Conservation (phyloP, 1,284 basidiomycete genomes). For the Ustilago vetiveriae region DNA sequence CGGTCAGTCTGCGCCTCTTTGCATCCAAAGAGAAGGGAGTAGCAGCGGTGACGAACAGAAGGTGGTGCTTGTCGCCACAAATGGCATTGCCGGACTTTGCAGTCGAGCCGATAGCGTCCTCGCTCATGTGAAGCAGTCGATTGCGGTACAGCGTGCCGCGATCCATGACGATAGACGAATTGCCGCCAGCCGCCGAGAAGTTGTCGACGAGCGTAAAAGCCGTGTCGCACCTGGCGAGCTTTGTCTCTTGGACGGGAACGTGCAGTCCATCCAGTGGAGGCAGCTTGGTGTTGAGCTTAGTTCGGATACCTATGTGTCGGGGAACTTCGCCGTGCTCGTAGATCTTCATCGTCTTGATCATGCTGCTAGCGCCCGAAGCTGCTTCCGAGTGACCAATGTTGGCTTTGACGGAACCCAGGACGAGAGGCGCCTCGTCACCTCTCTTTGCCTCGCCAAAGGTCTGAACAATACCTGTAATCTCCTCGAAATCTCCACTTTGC, state of each 20-base stretch:
- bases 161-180: conserved; percentile 44
- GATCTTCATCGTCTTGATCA: conserved; percentile 46
- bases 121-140: conserved; percentile 10
- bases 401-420: conserved; percentile 46
- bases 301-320: conserved; percentile 44
- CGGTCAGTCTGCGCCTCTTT: conserved; percentile 25
- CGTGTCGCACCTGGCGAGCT: conserved; percentile 12
- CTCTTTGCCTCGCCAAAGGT: conserved; percentile 46
- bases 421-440: conserved; percentile 15
- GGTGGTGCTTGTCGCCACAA: conserved; percentile 4
- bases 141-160: conserved; percentile 21
- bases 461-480: conserved; percentile 50
- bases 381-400: conserved; percentile 53
- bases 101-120: not conserved
- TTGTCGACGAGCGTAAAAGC: conserved; percentile 45
- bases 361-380: conserved; percentile 40
- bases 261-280: conserved; percentile 39
- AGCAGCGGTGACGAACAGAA: conserved; percentile 38
- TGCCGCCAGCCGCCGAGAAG: conserved; percentile 52
- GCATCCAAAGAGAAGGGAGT: conserved; percentile 40
- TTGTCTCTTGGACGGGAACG: conserved; percentile 22
- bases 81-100: not conserved
- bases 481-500: conserved; percentile 48
- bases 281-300: conserved; percentile 47
- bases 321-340: conserved; percentile 38